phyloP scores from a whole-genome alignment of 2,329 filamentous ascomycete genomes.

The Penicillium sp. region DNA sequence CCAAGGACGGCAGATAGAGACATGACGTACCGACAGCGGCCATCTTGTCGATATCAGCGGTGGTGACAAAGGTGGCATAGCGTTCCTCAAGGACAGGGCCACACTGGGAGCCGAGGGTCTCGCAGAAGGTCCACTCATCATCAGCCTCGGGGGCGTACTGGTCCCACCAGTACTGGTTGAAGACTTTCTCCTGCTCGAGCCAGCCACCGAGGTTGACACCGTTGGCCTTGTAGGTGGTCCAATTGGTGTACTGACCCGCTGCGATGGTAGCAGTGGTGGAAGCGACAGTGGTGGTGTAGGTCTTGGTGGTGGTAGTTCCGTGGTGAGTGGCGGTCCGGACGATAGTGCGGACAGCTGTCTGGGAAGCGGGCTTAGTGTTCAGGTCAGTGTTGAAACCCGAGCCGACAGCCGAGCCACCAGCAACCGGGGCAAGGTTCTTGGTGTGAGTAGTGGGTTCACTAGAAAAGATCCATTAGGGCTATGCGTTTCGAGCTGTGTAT shows the following conservation, averaged over 20 bases:
- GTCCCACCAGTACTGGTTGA: constrained; percentile 20
- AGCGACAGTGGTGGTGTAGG: not conserved
- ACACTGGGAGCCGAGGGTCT: constrained; percentile 1
- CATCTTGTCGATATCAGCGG: constrained; percentile 6
- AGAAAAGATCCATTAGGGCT: not conserved
- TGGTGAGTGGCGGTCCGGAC: not conserved
- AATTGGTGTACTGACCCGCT: constrained; percentile 13
- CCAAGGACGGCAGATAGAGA: not conserved
- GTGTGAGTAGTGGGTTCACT: not conserved
- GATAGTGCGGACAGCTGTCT: not conserved
- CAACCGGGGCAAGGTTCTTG: not conserved
- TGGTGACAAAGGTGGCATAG: constrained; percentile 8
- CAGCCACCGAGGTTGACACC: constrained; percentile 26
- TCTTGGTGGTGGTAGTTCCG: not conserved
- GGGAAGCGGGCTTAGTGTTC: not conserved
- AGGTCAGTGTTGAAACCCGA: not conserved
- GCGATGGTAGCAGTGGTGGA: not conserved
- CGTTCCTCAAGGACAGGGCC: constrained; percentile 6
- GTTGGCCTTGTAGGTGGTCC: constrained; percentile 20
- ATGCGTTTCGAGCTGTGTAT: not conserved
- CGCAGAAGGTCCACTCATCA: constrained; percentile 23
- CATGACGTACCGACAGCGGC: not conserved
- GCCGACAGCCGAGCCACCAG: not conserved
- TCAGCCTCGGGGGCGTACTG: constrained; percentile 11
- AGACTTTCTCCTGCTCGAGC: constrained; percentile 20